Base-by-base conservation (phyloP, 106 monocot species). In the Posidonia australis region DNA sequence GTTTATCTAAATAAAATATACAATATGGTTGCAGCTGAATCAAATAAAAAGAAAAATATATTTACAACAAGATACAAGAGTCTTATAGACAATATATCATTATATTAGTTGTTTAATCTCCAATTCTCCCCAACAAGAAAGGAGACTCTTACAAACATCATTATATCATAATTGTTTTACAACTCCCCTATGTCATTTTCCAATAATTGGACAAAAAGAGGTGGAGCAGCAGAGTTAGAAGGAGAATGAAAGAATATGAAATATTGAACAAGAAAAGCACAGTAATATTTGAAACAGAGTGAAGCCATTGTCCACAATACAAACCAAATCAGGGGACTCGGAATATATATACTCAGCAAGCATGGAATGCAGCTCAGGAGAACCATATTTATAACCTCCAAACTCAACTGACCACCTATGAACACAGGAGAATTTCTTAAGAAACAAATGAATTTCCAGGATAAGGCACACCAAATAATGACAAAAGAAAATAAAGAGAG, bases 261-360 rank as follows among this genome's bases (percentile, higher is more conserved):
- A 54, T 22, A 13, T 11, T 22, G 10, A 12, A 54, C 10, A 9
- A 24, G 22, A 54, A 54, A 10, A 54, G 24, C 10, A 23, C 10
- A 22, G 10, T 53, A 10, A 21, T 21, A 21, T 21, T 24, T 54
- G n/a, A 54, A 22, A 22, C 23, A 54, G 10, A 13, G 7, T 36
- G 7, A 36, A 36, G 36, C 36, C 36, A 54, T 12, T 54, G 17
- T 54, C 5, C 19, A 2, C 2, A 24, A 22, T 24, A 67, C 70
- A 61, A 86, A 96, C 94, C 84, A 88, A 53, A 44, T 96, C 94
- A 69, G 90, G 90, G 71, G 86, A 90, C 60, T 96, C 81, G 28
- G 86, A 85, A 75, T 80, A 96, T 63, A 87, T 62, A 75, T 90
- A 96, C 75, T 96, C 94, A 19, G 94, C 94, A 67, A 96, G 73